Evolutionary conservation across 306 rosid species (phyloP).

Genomic region (Hippophae rhamnoides): DNA sequence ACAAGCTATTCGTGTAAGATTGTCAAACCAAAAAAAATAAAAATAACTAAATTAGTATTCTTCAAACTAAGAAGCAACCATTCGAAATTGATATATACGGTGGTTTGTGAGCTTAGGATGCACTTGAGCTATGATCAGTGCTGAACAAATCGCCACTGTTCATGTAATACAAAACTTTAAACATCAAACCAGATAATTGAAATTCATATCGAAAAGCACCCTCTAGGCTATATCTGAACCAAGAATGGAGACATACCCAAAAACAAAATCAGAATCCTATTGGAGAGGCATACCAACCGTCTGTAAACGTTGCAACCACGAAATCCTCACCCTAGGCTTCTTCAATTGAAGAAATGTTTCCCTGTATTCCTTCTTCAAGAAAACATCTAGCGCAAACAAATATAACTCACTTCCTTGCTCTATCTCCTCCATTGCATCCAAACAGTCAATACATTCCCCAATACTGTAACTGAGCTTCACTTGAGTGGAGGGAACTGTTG

Average conservation of each 20-base stretch:
- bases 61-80: no score
- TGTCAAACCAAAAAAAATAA: no score
- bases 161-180: no score
- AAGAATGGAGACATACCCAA: neutral
- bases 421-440: constrained; percentile 53
- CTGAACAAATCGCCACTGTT: no score
- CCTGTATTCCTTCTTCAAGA: constrained; percentile 64
- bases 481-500: constrained; percentile 17
- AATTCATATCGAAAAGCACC: neutral
- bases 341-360: constrained; percentile 63
- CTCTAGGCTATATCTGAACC: constrained; percentile 1
- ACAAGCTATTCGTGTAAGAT: no score
- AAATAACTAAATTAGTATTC: no score
- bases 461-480: constrained; percentile 42
- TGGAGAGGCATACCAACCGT: constrained; percentile 29
- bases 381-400: constrained; percentile 61
- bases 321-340: constrained; percentile 45
- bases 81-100: no score
- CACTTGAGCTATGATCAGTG: no score
- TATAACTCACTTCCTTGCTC: constrained; percentile 64
- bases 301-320: constrained; percentile 65
- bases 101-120: no score
- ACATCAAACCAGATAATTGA: no score
- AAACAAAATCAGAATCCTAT: constrained; percentile 17
- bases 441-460: constrained; percentile 62